A percentile compares a stretch with the other conserved stretches of the same genome.
These are phyloP conservation scores for Trametes elegans DNA, from an alignment of 768 basidiomycete species.

Conservation along the genomic window DNA sequence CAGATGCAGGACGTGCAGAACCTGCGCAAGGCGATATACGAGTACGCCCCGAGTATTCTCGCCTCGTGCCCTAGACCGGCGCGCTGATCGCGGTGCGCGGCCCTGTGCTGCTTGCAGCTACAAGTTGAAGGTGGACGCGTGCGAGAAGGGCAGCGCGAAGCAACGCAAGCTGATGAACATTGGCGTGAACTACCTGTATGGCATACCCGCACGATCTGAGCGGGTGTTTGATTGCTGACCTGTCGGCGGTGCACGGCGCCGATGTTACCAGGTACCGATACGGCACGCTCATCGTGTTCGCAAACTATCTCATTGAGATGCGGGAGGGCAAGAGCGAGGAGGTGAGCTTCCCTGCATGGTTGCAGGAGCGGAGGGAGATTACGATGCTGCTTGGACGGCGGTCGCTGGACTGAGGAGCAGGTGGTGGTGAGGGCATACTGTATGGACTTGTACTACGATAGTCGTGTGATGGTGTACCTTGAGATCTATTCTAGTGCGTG, in stretches of 20 bases:
- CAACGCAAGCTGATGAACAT: slow-evolving; percentile 70
- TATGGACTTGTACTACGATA: slow-evolving; percentile 2
- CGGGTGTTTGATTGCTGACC: slow-evolving; percentile 25
- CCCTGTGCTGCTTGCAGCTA: slow-evolving; percentile 58
- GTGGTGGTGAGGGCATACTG: slow-evolving; percentile 5
- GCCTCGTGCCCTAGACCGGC: neutral
- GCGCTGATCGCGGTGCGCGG: neutral
- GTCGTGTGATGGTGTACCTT: neutral
- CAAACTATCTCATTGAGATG: slow-evolving; percentile 88
- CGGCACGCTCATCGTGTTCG: slow-evolving; percentile 88
- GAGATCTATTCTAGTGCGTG: neutral
- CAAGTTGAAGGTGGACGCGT: slow-evolving; percentile 86
- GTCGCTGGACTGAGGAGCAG: slow-evolving; percentile 56
- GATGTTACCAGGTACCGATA: slow-evolving; percentile 68
- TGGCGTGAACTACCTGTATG: slow-evolving; percentile 80
- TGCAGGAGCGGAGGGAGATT: slow-evolving; percentile 82
- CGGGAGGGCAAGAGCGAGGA: slow-evolving; percentile 36
- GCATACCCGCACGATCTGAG: slow-evolving; percentile 28
- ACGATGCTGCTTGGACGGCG: slow-evolving; percentile 64
- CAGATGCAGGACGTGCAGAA: slow-evolving; percentile 97
- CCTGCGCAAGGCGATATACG: slow-evolving; percentile 90
- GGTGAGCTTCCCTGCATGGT: slow-evolving; percentile 77
- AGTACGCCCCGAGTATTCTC: slow-evolving; percentile 51
- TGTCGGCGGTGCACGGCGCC: neutral
- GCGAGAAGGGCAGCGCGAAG: slow-evolving; percentile 76